Evolutionary conservation across 1,139 yeast genomes (phyloP).

Genomic region (Kodamaea anthophila): DNA sequence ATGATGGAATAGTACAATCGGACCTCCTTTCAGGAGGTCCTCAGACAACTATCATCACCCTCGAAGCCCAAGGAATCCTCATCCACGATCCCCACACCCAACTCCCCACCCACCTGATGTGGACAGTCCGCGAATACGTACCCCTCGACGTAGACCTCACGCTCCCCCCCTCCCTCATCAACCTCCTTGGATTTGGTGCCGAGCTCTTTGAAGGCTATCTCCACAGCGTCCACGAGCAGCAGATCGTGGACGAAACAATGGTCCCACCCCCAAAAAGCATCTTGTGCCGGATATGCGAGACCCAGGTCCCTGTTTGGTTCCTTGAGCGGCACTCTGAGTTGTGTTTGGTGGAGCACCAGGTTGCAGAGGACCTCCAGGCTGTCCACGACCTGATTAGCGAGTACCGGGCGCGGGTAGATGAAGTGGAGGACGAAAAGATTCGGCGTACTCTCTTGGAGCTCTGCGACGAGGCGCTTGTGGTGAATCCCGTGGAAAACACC

Average conservation of each 20-base stretch:
- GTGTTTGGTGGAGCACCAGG: conserved; percentile 79
- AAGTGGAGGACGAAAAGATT: conserved; percentile 14
- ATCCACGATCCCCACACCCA: conserved; percentile 59
- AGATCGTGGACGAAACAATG: conserved; percentile 53
- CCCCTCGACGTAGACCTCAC: conserved; percentile 59
- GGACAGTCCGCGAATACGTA: conserved; percentile 80
- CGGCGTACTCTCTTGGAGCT: conserved; percentile 53
- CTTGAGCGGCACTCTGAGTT: conserved; percentile 85
- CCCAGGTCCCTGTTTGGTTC: conserved; percentile 94
- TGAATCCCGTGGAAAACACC: conserved; percentile 53
- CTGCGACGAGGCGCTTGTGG: conserved; percentile 69
- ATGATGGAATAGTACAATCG: no score
- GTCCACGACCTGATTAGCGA: conserved; percentile 76
- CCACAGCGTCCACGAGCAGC: conserved; percentile 52
- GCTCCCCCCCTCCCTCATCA: conserved; percentile 60
- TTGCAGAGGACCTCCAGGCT: conserved; percentile 71
- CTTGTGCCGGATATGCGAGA: conserved; percentile 88
- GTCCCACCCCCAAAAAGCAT: conserved; percentile 76
- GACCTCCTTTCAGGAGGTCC: no score
- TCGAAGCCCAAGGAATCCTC: conserved; percentile 94
- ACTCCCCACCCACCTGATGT: conserved; percentile 81
- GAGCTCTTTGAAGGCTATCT: conserved; percentile 76
- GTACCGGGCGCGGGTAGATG: conserved; percentile 43
- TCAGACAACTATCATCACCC: conserved; percentile 59
- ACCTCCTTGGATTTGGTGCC: conserved; percentile 82